Percentiles rank a stretch among this genome's conserved stretches.
These are phyloP conservation scores for Lactifluus hygrophoroides DNA, from an alignment of 768 basidiomycete species.

Conservation along the genomic window DNA sequence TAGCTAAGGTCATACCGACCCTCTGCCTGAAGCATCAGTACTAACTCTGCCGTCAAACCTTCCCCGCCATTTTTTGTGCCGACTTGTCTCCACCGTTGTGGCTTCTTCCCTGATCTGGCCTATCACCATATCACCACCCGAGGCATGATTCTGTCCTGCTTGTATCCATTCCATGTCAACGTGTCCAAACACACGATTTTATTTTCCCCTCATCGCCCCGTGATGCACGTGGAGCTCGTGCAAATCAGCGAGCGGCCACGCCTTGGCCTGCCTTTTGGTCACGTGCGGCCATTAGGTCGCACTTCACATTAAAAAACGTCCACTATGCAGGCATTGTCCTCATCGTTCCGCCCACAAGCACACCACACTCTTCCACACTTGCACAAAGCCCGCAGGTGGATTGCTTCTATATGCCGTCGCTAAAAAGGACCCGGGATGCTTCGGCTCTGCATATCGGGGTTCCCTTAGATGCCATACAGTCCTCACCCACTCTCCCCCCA, in stretches of 20 bases:
- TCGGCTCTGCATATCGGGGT: background rate
- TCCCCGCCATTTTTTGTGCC: background rate
- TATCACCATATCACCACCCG: constrained; percentile 9
- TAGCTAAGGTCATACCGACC: constrained; percentile 1
- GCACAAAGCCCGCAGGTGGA: constrained; percentile 4
- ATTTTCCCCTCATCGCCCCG: constrained; percentile 9
- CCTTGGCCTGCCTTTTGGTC: constrained; percentile 15
- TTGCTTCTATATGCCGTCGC: constrained; percentile 8
- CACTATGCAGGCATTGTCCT: constrained; percentile 13
- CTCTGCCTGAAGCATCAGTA: constrained; percentile 10
- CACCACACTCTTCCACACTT: constrained; percentile 15
- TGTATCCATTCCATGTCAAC: constrained; percentile 16
- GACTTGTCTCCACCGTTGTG: background rate
- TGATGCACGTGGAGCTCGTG: constrained; percentile 15
- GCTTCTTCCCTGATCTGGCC: background rate
- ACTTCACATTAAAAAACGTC: constrained; percentile 19
- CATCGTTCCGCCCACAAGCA: constrained; percentile 16
- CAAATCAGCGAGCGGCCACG: constrained; percentile 11
- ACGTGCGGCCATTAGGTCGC: constrained; percentile 10
- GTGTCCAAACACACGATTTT: constrained; percentile 8
- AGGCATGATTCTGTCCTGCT: constrained; percentile 14
- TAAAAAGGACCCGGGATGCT: constrained; percentile 14
- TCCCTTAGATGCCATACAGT: constrained; percentile 12
- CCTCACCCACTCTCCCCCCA: constrained; percentile 1
- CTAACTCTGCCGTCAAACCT: background rate